Conservation (phyloP, 2,329 filamentous ascomycete genomes). For the Xylariaceae sp. region DNA sequence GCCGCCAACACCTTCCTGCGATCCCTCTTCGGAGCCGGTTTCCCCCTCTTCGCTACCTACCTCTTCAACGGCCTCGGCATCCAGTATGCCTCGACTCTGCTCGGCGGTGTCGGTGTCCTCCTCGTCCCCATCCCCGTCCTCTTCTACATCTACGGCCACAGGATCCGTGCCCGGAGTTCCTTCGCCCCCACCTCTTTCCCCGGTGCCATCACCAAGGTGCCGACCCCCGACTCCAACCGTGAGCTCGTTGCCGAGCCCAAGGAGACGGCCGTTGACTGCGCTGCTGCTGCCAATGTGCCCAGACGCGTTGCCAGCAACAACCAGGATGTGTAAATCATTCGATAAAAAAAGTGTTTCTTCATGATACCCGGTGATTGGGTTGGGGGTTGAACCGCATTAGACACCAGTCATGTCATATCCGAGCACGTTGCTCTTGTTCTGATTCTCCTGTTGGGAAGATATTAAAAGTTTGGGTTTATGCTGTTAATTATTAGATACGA, state of each 20-base stretch:
- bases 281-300: constrained; percentile 34
- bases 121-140: constrained; percentile 59
- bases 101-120: constrained; percentile 53
- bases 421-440: too few species aligned
- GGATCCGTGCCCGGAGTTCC: constrained; percentile 50
- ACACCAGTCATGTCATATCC: too few species aligned
- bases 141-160: constrained; percentile 56
- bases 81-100: constrained; percentile 55
- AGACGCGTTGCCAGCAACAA: constrained; percentile 24
- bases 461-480: too few species aligned
- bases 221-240: constrained; percentile 21
- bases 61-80: constrained; percentile 62
- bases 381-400: not conserved
- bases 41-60: constrained; percentile 72
- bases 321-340: constrained; percentile 20
- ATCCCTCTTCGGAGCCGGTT: constrained; percentile 70
- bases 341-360: not conserved
- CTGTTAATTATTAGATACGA: too few species aligned
- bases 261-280: constrained; percentile 31
- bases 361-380: not conserved
- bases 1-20: constrained; percentile 78
- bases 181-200: constrained; percentile 47
- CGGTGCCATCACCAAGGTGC: not conserved
- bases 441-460: too few species aligned
- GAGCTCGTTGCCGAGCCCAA: constrained; percentile 22